Conservation (phyloP, 1,139 yeast genomes). For the Kazachstania sp. region DNA sequence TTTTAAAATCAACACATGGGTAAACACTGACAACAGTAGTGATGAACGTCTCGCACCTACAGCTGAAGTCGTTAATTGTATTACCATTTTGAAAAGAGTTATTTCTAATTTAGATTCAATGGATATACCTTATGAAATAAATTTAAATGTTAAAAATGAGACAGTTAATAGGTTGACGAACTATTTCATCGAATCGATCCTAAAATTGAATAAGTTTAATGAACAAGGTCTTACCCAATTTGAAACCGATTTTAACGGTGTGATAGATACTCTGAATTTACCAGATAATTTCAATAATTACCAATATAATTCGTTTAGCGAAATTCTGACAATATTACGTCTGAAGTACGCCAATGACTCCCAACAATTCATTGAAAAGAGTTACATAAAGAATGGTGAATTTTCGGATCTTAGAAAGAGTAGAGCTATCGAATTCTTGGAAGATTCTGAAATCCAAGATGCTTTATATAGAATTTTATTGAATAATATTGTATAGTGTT, state of each 20-base stretch:
- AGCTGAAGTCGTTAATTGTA: slow-evolving; percentile 23
- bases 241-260: slow-evolving; percentile 41
- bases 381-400: slow-evolving; percentile 27
- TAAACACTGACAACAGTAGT: slow-evolving; percentile 6
- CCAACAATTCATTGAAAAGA: slow-evolving; percentile 31
- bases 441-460: slow-evolving; percentile 33
- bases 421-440: slow-evolving; percentile 20
- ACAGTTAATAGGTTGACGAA: slow-evolving; percentile 43
- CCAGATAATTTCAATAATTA: slow-evolving; percentile 30
- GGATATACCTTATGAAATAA: slow-evolving; percentile 20
- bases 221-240: slow-evolving; percentile 50
- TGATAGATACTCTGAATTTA: slow-evolving; percentile 36
- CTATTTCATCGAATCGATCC: slow-evolving; percentile 48
- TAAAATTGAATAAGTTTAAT: slow-evolving; percentile 58
- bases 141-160: slow-evolving; percentile 30
- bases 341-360: slow-evolving; percentile 35
- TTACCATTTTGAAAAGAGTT: slow-evolving; percentile 18
- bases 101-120: slow-evolving; percentile 31
- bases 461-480: slow-evolving; percentile 27
- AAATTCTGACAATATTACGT: slow-evolving; percentile 34
- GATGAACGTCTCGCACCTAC: slow-evolving; percentile 11
- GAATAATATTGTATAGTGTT: not conserved
- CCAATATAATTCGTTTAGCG: slow-evolving; percentile 33
- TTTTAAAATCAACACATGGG: slow-evolving; percentile 27
- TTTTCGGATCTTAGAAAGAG: slow-evolving; percentile 23